Conservation (phyloP, 345 rosid genomes). For the Salix udensis region DNA sequence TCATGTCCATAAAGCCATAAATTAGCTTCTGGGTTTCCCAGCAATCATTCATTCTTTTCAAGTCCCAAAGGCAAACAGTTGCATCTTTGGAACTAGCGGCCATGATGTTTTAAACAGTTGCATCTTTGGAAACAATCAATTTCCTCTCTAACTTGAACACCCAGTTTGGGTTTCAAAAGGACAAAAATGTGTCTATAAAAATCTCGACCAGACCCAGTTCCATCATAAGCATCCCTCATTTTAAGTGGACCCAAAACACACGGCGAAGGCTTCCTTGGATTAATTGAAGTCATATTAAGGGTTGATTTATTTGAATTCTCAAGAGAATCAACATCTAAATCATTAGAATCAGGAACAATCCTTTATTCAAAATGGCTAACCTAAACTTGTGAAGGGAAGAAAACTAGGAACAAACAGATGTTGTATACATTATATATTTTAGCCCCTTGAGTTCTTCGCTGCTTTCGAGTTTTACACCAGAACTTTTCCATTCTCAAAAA, state of each 20-base stretch:
- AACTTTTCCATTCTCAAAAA: not conserved
- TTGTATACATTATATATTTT: not conserved
- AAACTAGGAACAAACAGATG: not conserved
- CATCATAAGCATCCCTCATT: conserved; percentile 44
- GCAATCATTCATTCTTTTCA: too few species aligned
- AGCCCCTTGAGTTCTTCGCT: not conserved
- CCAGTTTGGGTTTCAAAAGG: conserved; percentile 17
- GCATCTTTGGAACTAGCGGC: too few species aligned
- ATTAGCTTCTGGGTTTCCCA: too few species aligned
- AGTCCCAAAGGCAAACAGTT: too few species aligned
- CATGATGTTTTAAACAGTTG: too few species aligned
- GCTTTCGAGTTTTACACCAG: not conserved
- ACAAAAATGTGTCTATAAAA: conserved; percentile 40
- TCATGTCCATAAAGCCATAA: too few species aligned
- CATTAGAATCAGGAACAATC: conserved; percentile 39
- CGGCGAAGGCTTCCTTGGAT: conserved; percentile 14
- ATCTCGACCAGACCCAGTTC: conserved; percentile 24
- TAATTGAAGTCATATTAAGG: not conserved
- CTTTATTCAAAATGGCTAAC: not conserved
- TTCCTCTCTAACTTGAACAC: conserved; percentile 1
- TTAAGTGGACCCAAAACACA: conserved; percentile 42
- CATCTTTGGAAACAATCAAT: not conserved
- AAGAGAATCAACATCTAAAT: conserved; percentile 25
- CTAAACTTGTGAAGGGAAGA: not conserved
- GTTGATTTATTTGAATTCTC: conserved; percentile 11